A percentile compares a stretch with the other conserved stretches of the same genome.
Conservation (phyloP, 306 rosid species). For the Nissolia schottii region DNA sequence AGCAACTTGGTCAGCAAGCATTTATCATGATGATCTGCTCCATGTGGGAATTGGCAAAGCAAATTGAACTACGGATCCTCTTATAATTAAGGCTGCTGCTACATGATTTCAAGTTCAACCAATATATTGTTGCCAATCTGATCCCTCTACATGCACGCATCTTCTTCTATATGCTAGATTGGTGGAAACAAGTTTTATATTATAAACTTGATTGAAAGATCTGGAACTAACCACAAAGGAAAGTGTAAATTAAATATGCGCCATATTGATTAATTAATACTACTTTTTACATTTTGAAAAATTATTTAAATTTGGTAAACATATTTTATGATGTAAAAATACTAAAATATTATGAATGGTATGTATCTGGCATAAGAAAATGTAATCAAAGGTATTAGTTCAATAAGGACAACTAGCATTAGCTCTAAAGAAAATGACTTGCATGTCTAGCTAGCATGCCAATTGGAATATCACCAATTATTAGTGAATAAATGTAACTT, state of each 20-base stretch:
- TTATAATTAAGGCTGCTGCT: not conserved
- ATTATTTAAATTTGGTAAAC: not conserved
- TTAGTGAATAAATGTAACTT: not conserved
- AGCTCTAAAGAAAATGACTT: not conserved
- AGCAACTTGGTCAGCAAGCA: slow-evolving; percentile 4
- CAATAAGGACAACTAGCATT: not conserved
- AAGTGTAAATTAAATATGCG: not conserved
- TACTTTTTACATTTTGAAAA: not conserved
- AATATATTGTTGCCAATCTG: not conserved
- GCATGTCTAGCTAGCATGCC: not conserved
- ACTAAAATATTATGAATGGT: not conserved
- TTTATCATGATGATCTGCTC: not conserved
- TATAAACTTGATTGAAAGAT: not conserved
- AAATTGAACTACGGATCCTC: not conserved
- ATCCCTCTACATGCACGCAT: not conserved
- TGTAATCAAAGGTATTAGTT: not conserved
- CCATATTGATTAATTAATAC: not conserved
- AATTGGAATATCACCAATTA: not conserved
- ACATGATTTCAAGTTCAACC: not conserved
- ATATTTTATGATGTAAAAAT: not conserved
- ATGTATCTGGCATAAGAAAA: not conserved
- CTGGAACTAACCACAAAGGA: not conserved
- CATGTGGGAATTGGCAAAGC: not conserved
- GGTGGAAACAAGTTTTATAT: not conserved
- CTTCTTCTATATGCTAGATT: not conserved